These are phyloP conservation scores for Plantago elongata DNA, from an alignment of 257 asterid species.

Conservation along the genomic window DNA sequence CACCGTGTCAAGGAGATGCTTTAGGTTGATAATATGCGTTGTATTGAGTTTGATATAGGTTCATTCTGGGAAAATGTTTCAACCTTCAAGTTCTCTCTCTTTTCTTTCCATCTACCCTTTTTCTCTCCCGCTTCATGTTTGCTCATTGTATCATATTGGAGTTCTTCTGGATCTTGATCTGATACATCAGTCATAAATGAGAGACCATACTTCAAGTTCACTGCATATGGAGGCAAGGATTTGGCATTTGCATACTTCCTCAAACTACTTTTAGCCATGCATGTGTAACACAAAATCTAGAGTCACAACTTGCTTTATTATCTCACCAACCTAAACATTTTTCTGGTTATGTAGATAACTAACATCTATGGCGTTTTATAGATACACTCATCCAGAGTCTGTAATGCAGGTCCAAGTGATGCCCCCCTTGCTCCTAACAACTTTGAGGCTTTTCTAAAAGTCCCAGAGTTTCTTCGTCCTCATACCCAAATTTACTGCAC, in stretches of 20 bases:
- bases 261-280: not conserved
- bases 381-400: conserved; percentile 12
- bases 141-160: too few relatives aligned
- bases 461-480: conserved; percentile 89
- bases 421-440: conserved; percentile 89
- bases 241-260: too few relatives aligned
- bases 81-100: too few relatives aligned
- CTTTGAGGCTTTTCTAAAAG: conserved; percentile 93
- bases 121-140: too few relatives aligned
- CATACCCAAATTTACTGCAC: conserved; percentile 96
- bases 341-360: not conserved
- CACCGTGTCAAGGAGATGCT: not conserved
- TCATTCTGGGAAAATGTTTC: conserved; percentile 11
- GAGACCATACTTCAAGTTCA: too few relatives aligned
- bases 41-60: conserved; percentile 12
- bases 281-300: not conserved
- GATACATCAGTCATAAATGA: too few relatives aligned
- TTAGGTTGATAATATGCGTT: not conserved
- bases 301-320: conserved; percentile 12
- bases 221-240: too few relatives aligned
- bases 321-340: not conserved
- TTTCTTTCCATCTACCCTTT: too few relatives aligned
- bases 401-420: conserved; percentile 83
- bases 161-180: too few relatives aligned
- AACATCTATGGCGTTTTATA: not conserved